Evolutionary conservation across 2,329 filamentous ascomycete genomes (phyloP).

Genomic region (Macrophomina tecta): DNA sequence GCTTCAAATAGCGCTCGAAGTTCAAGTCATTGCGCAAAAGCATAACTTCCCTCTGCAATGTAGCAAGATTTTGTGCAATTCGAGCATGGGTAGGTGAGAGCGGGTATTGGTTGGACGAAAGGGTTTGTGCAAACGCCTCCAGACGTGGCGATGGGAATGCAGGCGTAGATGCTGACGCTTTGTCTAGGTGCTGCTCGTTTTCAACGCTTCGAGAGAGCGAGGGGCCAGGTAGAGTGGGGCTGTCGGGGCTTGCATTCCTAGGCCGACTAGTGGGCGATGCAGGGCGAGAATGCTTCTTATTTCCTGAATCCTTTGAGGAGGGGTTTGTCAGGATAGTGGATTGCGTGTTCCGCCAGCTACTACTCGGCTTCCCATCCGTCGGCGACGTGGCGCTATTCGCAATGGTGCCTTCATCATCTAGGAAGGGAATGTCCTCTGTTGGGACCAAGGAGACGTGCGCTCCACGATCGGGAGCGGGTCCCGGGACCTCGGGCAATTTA

Average conservation of each 20-base stretch:
- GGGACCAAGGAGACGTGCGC: conserved; percentile 35
- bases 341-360: conserved; percentile 62
- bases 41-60: conserved; percentile 75
- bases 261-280: conserved; percentile 52
- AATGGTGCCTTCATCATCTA: conserved; percentile 40
- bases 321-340: conserved; percentile 52
- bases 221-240: conserved; percentile 66
- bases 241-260: conserved; percentile 56
- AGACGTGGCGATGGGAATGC: conserved; percentile 38
- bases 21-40: conserved; percentile 79
- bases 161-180: neutral
- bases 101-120: conserved; percentile 30
- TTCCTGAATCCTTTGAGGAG: conserved; percentile 17
- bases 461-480: neutral
- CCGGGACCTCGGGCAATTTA: conserved; percentile 54
- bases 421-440: conserved; percentile 43
- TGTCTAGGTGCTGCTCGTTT: conserved; percentile 1
- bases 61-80: conserved; percentile 45
- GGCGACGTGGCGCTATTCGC: conserved; percentile 36
- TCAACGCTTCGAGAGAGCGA: conserved; percentile 33
- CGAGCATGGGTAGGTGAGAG: conserved; percentile 40
- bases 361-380: conserved; percentile 32
- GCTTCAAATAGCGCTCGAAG: conserved; percentile 83
- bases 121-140: conserved; percentile 41
- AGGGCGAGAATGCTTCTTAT: conserved; percentile 39